Conservation (phyloP, 331 rosid genomes). For the Quercus phellos region DNA sequence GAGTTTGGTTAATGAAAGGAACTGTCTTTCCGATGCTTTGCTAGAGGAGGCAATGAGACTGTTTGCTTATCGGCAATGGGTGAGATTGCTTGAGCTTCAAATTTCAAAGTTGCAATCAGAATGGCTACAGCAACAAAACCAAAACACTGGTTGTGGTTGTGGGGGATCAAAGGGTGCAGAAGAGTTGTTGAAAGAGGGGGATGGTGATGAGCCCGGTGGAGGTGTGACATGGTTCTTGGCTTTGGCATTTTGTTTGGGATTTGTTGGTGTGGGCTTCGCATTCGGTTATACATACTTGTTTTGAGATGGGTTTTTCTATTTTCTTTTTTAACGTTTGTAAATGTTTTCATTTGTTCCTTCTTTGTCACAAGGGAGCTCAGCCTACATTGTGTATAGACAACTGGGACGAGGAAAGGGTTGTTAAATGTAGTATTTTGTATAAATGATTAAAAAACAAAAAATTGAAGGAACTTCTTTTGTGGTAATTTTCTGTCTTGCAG, state of each 20-base stretch:
- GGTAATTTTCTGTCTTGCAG: neutral
- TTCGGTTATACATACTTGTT: slow-evolving; percentile 42
- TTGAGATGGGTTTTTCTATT: slow-evolving; percentile 1
- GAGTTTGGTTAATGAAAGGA: slow-evolving; percentile 48
- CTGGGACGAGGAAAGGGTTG: neutral
- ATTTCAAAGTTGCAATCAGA: slow-evolving; percentile 42
- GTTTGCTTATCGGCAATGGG: slow-evolving; percentile 54
- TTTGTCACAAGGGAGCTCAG: neutral
- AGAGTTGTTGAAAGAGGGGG: slow-evolving; percentile 17
- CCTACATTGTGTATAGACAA: neutral
- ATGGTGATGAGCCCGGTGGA: slow-evolving; percentile 14
- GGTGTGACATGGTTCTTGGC: slow-evolving; percentile 50
- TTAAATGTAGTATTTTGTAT: neutral
- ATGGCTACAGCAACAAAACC: slow-evolving; percentile 2
- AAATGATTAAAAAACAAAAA: neutral
- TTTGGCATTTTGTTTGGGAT: slow-evolving; percentile 59
- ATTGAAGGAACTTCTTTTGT: neutral
- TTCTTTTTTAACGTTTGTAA: no score
- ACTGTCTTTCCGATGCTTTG: slow-evolving; percentile 40
- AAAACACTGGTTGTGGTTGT: neutral
- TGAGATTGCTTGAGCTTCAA: slow-evolving; percentile 67
- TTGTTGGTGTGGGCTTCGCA: slow-evolving; percentile 59
- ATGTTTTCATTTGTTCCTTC: neutral
- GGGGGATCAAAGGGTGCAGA: slow-evolving; percentile 4
- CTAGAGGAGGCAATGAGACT: slow-evolving; percentile 49